phyloP scores from a whole-genome alignment of 2,329 filamentous ascomycete genomes.

The Aphanocladium album region DNA sequence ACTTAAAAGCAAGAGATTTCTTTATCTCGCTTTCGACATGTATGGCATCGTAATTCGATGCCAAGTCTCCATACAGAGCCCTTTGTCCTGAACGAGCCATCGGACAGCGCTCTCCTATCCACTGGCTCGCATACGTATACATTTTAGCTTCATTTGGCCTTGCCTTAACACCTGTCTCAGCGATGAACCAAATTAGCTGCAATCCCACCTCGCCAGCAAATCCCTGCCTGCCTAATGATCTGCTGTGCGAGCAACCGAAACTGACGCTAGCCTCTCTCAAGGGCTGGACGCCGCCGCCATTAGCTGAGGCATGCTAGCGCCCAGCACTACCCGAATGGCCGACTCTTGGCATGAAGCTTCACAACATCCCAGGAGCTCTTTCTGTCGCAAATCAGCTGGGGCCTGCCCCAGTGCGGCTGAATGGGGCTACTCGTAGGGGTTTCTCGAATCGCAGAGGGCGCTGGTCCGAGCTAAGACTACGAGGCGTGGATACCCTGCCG shows the following conservation, averaged over 20 bases:
- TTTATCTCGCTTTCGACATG: neutral
- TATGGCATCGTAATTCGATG: neutral
- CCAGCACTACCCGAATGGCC: neutral
- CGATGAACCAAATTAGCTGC: neutral
- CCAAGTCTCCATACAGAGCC: neutral
- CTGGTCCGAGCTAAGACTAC: neutral
- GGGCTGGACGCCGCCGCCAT: neutral
- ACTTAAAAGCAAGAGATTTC: neutral
- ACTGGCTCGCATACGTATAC: neutral
- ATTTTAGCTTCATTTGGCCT: neutral
- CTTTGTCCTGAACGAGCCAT: neutral
- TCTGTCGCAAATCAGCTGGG: neutral
- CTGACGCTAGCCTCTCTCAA: neutral
- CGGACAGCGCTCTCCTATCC: neutral
- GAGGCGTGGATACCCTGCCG: conserved; percentile 1
- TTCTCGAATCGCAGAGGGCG: neutral
- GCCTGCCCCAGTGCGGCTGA: conserved; percentile 10
- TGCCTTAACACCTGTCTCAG: neutral
- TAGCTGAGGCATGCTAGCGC: neutral
- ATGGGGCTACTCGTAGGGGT: neutral
- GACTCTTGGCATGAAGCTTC: neutral
- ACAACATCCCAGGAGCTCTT: neutral
- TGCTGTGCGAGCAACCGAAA: neutral
- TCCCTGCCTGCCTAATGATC: neutral
- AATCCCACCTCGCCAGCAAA: neutral